Evolutionary conservation across 2,329 filamentous ascomycete genomes (phyloP), one percentile per base, ranked within the genome.

Genomic region (Pseudogymnoascus sp.): DNA sequence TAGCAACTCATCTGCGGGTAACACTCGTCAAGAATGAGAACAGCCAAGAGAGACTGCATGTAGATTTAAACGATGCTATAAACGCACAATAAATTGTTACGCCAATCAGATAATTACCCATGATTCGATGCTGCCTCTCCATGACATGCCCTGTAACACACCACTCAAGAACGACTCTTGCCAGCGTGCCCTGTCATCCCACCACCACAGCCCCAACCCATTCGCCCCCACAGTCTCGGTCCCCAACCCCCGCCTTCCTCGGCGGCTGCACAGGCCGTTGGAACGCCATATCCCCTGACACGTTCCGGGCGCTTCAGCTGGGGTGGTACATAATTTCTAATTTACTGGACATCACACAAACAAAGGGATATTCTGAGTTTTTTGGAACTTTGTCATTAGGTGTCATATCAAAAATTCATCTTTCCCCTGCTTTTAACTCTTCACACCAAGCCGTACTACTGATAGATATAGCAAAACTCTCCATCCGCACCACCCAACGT

Each of bases 201-300:
- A 31, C 28, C 7, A 35, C 9, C 38, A 18, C 37, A 40, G 2
- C 12, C n/a, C 16, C 16, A 31, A 7, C 40, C 40, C 14, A 23
- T 9, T 23, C 16, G 40, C 9, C 18, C 9, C 40, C 16, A 6
- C 9, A 9, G 40, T 41, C 8, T 41, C 5, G 8, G 9, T 66
- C 66, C 7, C 55, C 68, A 33, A 62, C 66, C 18, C 71, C 69
- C 59, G 65, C 66, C 3, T 60, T 71, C 25, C 62, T 64, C 18
- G 67, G 71, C 18, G 23, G 6, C 6, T 28, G 16, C 14, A 5
- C 8, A 16, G 3, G 31, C 31, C 5, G 1, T 2, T 6, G 9
- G 23, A 52, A 31, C 43, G 28, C 23, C 7, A 9, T 31, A n/a
- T 16, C 4, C 9, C 23, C 23, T 14, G 12, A n/a, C 21, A 3